A percentile compares a stretch with the other conserved stretches of the same genome.
Conservation (phyloP, 163 green algal species). For the Coccomyxa subellipsoidea region DNA sequence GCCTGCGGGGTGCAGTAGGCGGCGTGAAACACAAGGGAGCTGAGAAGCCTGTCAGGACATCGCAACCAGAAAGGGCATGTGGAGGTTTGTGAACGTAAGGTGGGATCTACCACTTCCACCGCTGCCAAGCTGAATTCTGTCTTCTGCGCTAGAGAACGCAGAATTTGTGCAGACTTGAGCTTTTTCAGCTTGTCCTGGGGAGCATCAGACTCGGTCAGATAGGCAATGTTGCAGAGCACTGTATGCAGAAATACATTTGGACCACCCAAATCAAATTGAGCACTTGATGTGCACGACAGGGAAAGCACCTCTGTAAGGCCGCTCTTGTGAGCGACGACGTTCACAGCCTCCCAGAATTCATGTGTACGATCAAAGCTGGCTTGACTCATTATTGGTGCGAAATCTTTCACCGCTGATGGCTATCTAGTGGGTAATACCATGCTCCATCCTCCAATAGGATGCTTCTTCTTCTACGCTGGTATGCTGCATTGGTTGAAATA, state of each 20-base stretch:
- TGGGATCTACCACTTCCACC: constrained; percentile 46
- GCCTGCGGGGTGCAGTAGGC: constrained; percentile 35
- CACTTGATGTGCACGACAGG: no score
- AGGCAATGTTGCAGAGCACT: background rate
- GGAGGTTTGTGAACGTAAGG: no score
- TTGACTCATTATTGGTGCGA: background rate
- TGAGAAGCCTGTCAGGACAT: no score
- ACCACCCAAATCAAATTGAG: no score
- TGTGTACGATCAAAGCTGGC: background rate
- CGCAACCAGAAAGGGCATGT: no score
- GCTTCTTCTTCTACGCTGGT: no score
- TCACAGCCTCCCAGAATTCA: background rate
- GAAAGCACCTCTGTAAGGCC: constrained; percentile 1
- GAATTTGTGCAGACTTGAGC: constrained; percentile 42
- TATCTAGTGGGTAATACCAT: no score
- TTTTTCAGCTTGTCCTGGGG: constrained; percentile 40
- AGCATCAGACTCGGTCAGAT: background rate
- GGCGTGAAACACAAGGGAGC: no score
- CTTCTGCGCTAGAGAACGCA: constrained; percentile 38
- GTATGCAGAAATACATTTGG: no score
- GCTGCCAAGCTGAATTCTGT: constrained; percentile 39
- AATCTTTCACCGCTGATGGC: no score
- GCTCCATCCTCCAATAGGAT: no score
- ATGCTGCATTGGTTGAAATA: no score
- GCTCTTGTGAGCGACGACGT: background rate